phyloP scores from a whole-genome alignment of 2,329 filamentous ascomycete genomes.

The Trichophyton schoenleinii region DNA sequence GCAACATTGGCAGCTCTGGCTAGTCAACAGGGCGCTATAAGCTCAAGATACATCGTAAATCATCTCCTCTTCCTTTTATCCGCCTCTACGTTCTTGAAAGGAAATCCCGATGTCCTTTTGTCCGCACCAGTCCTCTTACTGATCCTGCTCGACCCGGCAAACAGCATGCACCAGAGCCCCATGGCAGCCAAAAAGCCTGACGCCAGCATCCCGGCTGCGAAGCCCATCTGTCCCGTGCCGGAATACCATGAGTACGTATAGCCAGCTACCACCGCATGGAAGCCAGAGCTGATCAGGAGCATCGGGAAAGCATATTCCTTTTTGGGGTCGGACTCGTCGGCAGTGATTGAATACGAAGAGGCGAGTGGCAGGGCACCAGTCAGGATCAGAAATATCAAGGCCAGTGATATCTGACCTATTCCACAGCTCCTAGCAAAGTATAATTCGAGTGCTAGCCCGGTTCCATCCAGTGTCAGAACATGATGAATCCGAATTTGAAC shows the following conservation, averaged over 20 bases:
- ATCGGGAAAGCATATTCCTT: slow-evolving; percentile 55
- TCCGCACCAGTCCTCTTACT: slow-evolving; percentile 50
- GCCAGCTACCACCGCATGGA: slow-evolving; percentile 51
- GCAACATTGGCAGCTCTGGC: no score
- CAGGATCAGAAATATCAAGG: slow-evolving; percentile 52
- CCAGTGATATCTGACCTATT: slow-evolving; percentile 53
- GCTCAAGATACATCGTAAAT: not conserved
- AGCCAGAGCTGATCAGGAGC: slow-evolving; percentile 51
- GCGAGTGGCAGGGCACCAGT: slow-evolving; percentile 57
- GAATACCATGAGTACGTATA: slow-evolving; percentile 58
- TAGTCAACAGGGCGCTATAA: not conserved
- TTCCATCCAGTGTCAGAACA: no score
- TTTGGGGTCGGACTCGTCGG: slow-evolving; percentile 35
- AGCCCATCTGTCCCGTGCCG: slow-evolving; percentile 43
- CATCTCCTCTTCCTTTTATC: slow-evolving; percentile 32
- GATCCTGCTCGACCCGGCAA: slow-evolving; percentile 46
- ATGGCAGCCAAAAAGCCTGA: slow-evolving; percentile 47
- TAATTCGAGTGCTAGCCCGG: slow-evolving; percentile 45
- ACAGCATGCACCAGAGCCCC: slow-evolving; percentile 53
- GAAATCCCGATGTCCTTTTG: slow-evolving; percentile 53
- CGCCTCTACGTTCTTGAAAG: slow-evolving; percentile 49
- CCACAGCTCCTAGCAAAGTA: slow-evolving; percentile 65
- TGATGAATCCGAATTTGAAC: no score
- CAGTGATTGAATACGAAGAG: slow-evolving; percentile 28
- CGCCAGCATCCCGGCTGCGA: slow-evolving; percentile 47